These are phyloP conservation scores for Fragaria ananassa DNA, from an alignment of 306 rosid genomes.

Conservation along the genomic window DNA sequence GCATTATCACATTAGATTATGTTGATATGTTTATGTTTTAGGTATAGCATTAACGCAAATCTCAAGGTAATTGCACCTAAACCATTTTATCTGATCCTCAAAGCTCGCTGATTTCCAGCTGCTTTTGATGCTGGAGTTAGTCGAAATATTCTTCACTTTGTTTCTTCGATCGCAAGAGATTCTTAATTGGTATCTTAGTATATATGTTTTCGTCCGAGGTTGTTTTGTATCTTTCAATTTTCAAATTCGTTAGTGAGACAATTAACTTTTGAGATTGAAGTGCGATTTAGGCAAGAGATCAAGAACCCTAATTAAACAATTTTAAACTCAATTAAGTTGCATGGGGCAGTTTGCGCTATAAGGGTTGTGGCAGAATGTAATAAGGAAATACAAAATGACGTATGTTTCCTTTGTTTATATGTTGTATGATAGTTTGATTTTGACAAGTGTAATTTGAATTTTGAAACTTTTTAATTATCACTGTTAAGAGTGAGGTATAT, in stretches of 20 bases:
- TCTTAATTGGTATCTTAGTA: not conserved
- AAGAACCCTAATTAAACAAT: not conserved
- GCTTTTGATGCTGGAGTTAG: constrained; percentile 13
- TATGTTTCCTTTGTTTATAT: no score
- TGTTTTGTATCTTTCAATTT: not conserved
- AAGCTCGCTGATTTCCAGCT: not conserved
- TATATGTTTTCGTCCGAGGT: not conserved
- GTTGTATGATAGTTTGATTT: no score
- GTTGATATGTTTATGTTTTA: not conserved
- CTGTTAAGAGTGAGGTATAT: no score
- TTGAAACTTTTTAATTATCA: not conserved
- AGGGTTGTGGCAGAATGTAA: not conserved
- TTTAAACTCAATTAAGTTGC: not conserved
- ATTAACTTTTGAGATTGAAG: not conserved
- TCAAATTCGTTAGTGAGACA: not conserved
- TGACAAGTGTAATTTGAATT: not conserved
- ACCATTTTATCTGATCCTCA: not conserved
- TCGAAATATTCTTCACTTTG: not conserved
- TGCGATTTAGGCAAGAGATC: not conserved
- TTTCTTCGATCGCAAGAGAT: not conserved
- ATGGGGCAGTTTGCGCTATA: not conserved
- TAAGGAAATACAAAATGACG: not conserved
- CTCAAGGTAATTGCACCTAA: not conserved
- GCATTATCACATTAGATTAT: constrained; percentile 18
- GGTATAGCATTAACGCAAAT: not conserved